Evolutionary conservation across 2,329 filamentous ascomycete species (phyloP), one percentile per base, ranked within the genome.

Genomic region (Nemania sp.): DNA sequence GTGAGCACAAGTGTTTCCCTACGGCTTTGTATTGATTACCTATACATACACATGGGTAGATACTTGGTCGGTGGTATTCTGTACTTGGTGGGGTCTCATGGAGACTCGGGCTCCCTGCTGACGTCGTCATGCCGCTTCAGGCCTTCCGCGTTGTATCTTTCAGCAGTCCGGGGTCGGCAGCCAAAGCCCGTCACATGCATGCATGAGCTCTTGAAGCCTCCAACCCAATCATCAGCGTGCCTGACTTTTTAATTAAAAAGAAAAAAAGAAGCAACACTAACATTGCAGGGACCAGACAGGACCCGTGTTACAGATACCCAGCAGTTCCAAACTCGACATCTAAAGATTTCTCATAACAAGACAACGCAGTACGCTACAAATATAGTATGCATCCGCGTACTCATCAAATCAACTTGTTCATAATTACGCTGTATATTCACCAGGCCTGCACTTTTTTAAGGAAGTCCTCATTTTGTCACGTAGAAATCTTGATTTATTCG

Each of bases 41-140:
- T 45, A 20, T 18, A 45, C 22, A 20, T 51, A 52, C 7, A 18
- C 22, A n/a, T 22, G n/a, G 5, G 41, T 38, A 32, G 29, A 20
- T 6, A 38, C 24, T 20, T 49, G 43, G 15, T 57, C 4, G 32
- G 22, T 64, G 15, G 3, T 51, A 26, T 15, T 1, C 27, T 51
- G 49, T 8, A 47, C n/a, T 63, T 59, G 49, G 68, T 63, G 68
- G 68, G 65, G 68, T 68, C 68, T 38, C 62, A 49, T 61, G 65
- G 43, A 47, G 57, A 35, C 51, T 35, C 43, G 22, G n/a, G 38
- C 4, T 13, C 56, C 41, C 66, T 68, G 62, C 63, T 72, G 70
- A 72, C 66, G 70, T 72, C 60, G 70, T 72, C 68, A 70, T 65
- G 53, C 62, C 20, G 56, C 61, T 53, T 38, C 11, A 26, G 4